Percentiles rank a stretch among this genome's conserved stretches.
These are phyloP conservation scores for Tilletiopsis washingtonensis DNA, from an alignment of 1,284 basidiomycete species.

Conservation along the genomic window DNA sequence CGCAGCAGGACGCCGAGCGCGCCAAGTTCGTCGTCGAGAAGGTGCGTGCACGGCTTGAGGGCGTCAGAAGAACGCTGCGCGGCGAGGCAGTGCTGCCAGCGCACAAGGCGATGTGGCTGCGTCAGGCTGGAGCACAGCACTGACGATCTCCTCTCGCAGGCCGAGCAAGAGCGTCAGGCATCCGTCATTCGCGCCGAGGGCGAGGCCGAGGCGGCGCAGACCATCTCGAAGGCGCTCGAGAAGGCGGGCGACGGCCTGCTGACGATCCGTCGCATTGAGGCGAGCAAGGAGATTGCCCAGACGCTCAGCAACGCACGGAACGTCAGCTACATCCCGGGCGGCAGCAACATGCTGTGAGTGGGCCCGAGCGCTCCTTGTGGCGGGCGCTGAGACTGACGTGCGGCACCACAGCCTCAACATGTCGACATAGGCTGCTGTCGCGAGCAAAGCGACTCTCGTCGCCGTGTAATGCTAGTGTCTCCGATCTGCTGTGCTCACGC, in stretches of 20 bases:
- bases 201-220: constrained; percentile 78
- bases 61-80: no score
- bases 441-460: no score
- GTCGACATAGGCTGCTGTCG: no score
- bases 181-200: constrained; percentile 96
- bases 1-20: constrained; percentile 85
- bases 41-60: no score
- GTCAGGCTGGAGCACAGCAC: no score
- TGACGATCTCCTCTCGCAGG: no score
- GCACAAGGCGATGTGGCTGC: no score
- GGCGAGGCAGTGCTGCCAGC: no score
- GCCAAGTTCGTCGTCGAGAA: constrained; percentile 98
- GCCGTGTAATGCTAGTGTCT: no score
- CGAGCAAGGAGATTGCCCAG: constrained; percentile 81
- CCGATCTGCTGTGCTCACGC: no score
- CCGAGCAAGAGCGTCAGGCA: constrained; percentile 98
- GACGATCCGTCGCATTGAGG: constrained; percentile 91
- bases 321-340: constrained; percentile 50
- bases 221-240: constrained; percentile 84
- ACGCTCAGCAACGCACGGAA: constrained; percentile 49
- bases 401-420: no score
- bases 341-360: constrained; percentile 47
- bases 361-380: constrained; percentile 39
- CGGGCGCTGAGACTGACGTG: constrained; percentile 37
- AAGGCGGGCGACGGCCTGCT: constrained; percentile 94